Evolutionary conservation across 257 asterid genomes (phyloP), one percentile per base, ranked within the genome.

Genomic region (Perilla frutescens): DNA sequence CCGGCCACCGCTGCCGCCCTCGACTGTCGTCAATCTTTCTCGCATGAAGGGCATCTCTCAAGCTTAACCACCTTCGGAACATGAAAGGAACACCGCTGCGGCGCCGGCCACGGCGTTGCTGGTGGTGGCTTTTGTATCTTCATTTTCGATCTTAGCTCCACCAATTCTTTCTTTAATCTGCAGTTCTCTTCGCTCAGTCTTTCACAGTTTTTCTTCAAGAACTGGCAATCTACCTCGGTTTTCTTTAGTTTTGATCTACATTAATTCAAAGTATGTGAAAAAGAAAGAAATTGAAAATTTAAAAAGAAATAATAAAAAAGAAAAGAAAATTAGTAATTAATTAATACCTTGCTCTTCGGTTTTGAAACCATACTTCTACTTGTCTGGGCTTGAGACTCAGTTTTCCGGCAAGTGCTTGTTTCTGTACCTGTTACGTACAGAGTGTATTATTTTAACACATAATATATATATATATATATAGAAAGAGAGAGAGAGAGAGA

Each of bases 301-400:
- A 26, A 6, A 1, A 7, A 7, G 1, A 55, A 20, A 20, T 20
- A n/a, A 7, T 39, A 36, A 34, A 31, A 41, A 3, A 26, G 3
- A 3, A 14, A 5, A 13, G 48, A 13, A 47, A 41, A n/a, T 4
- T 0, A 40, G 13, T 3, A 43, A 45, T 4, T 37, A 15, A 48
- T 75, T 59, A 36, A 34, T 41, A 88, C 93, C 91, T 79, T 68
- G 93, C 93, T 81, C 93, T 82, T 73, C 91, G 48, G 73, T 88
- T 88, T 54, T 88, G 89, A 75, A 88, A 88, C 93, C 93, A 85
- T 53, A 88, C 91, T 81, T 88, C 93, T 4, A 88, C 89, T 72
- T 88, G 93, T 34, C 93, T 62, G 49, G 87, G 84, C 56, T 76
- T 82, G 50, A 88, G 85, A 51, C 76, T 80, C 72, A 86, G 63